These are phyloP conservation scores for Trichosanthes truncata DNA, from an alignment of 306 rosid genomes.

Conservation along the genomic window DNA sequence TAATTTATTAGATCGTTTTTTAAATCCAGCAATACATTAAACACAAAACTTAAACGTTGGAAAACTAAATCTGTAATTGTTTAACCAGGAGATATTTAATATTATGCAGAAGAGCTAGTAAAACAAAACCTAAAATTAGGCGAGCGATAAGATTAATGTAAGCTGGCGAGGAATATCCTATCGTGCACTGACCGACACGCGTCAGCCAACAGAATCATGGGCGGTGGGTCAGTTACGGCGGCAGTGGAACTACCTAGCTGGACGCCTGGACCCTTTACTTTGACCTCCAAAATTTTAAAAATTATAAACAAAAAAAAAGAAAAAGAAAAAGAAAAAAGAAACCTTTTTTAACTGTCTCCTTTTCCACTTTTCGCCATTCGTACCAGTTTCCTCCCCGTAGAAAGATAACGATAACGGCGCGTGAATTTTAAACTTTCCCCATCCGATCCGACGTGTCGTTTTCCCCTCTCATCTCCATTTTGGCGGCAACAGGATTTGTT, in stretches of 20 bases:
- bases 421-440: background rate
- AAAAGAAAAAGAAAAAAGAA: background rate
- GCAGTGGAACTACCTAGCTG: background rate
- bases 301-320: no score
- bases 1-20: no score
- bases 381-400: background rate
- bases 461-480: background rate
- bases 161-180: background rate
- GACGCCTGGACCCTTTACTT: background rate
- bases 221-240: conserved; percentile 13
- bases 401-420: conserved; percentile 1
- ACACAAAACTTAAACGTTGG: no score
- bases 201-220: background rate
- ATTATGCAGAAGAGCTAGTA: background rate
- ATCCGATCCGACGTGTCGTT: background rate
- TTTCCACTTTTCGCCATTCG: background rate
- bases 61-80: no score
- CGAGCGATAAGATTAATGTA: background rate
- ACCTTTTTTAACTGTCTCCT: background rate
- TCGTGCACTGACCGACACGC: background rate
- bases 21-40: no score
- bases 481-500: background rate
- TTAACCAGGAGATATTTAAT: no score
- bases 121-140: background rate
- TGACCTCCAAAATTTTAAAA: background rate